Percentiles rank a stretch among this genome's conserved stretches.
Conservation (phyloP, 2,329 filamentous ascomycete genomes). For the Fusarium devonianum region DNA sequence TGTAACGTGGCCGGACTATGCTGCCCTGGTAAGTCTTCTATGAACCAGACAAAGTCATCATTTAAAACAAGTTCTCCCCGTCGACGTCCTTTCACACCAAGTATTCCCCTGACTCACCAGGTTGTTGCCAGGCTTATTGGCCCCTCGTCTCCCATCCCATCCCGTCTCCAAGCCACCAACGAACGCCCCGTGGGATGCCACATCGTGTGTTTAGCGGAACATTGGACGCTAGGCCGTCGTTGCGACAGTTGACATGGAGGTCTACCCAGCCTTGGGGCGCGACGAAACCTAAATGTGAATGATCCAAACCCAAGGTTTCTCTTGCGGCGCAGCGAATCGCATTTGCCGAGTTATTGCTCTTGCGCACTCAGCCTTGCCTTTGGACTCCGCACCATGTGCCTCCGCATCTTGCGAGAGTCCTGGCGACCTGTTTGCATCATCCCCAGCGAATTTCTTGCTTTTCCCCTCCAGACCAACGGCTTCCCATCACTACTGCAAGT, state of each 20-base stretch:
- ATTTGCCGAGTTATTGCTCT: too few species aligned
- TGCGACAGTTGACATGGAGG: too few species aligned
- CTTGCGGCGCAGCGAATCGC: neutral
- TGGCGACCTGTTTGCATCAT: neutral
- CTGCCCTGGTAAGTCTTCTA: too few species aligned
- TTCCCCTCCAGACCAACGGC: neutral
- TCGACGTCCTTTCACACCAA: too few species aligned
- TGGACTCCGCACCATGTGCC: neutral
- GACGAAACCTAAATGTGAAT: slow-evolving; percentile 4
- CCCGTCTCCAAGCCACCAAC: slow-evolving; percentile 23
- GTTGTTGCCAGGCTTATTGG: too few species aligned
- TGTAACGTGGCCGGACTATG: too few species aligned
- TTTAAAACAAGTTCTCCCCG: too few species aligned
- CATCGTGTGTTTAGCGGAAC: too few species aligned
- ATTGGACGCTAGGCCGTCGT: too few species aligned
- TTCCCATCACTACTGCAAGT: neutral
- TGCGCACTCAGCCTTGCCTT: neutral
- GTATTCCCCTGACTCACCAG: too few species aligned
- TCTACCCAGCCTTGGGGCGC: slow-evolving; percentile 1
- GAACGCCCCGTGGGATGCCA: slow-evolving; percentile 15
- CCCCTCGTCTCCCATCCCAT: slow-evolving; percentile 16
- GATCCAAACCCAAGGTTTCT: slow-evolving; percentile 14
- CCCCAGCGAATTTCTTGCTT: slow-evolving; percentile 5
- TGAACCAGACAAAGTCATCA: too few species aligned
- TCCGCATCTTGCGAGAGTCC: slow-evolving; percentile 8